Percentiles rank a stretch among this genome's conserved stretches.
phyloP scores from a whole-genome alignment of 1,139 yeast genomes.

The Candida sojae region DNA sequence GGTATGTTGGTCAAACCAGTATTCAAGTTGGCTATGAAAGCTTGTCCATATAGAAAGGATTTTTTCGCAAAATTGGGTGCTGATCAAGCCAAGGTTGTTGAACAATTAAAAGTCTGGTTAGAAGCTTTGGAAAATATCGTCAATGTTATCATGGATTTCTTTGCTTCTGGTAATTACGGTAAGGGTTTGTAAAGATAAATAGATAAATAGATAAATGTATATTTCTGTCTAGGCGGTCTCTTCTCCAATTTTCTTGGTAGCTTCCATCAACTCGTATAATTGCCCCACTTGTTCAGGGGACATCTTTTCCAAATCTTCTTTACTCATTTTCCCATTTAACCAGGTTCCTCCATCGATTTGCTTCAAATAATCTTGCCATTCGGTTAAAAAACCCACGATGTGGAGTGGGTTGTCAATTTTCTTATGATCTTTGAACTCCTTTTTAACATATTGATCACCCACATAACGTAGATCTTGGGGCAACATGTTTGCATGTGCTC shows the following conservation, averaged over 20 bases:
- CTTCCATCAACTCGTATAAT: slow-evolving; percentile 50
- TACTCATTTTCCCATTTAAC: slow-evolving; percentile 68
- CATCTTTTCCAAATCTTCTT: slow-evolving; percentile 74
- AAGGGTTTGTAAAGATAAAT: slow-evolving; percentile 64
- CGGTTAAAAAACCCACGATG: slow-evolving; percentile 87
- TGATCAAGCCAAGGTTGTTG: slow-evolving; percentile 64
- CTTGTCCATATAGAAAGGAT: slow-evolving; percentile 89
- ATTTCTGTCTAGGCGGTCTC: slow-evolving; percentile 2
- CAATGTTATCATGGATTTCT: slow-evolving; percentile 69
- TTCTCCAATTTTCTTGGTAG: slow-evolving; percentile 47
- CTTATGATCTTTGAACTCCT: slow-evolving; percentile 88
- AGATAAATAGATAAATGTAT: neutral
- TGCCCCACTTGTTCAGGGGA: slow-evolving; percentile 93
- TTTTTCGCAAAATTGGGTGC: slow-evolving; percentile 79
- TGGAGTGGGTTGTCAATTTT: slow-evolving; percentile 85
- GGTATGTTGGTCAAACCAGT: slow-evolving; percentile 81
- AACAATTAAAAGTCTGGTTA: slow-evolving; percentile 73
- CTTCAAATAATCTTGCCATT: slow-evolving; percentile 90
- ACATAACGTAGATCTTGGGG: slow-evolving; percentile 71
- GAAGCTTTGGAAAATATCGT: slow-evolving; percentile 77
- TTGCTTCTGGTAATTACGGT: slow-evolving; percentile 80
- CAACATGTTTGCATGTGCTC: slow-evolving; percentile 69
- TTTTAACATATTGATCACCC: slow-evolving; percentile 88
- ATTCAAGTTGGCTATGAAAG: slow-evolving; percentile 92
- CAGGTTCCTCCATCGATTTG: slow-evolving; percentile 75